A percentile compares a stretch with the other conserved stretches of the same genome.
Evolutionary conservation across 2,329 filamentous ascomycete species (phyloP).

Genomic region (Knoxdaviesia capensis): DNA sequence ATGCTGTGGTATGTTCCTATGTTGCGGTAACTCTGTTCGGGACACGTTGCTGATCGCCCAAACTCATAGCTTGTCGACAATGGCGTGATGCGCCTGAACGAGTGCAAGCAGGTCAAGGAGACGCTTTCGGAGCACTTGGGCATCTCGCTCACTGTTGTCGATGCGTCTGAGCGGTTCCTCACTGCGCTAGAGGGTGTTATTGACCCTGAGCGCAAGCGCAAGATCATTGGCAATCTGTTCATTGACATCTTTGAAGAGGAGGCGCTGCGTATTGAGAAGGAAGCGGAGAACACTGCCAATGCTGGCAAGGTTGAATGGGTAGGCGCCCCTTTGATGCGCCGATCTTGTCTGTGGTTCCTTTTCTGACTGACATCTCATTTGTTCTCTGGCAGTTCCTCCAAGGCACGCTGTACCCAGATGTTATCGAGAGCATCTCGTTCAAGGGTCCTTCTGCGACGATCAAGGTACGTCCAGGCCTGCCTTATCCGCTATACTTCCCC

Average conservation of each 20-base stretch:
- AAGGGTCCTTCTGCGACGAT: constrained; percentile 29
- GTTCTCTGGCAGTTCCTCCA: constrained; percentile 40
- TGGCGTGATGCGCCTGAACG: constrained; percentile 68
- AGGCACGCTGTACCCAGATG: constrained; percentile 48
- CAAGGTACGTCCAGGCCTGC: constrained; percentile 14
- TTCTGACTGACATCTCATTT: too few relatives aligned
- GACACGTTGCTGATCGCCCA: too few relatives aligned
- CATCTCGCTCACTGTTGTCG: constrained; percentile 77
- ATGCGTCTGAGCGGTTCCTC: constrained; percentile 64
- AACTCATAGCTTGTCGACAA: constrained; percentile 48
- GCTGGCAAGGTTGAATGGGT: constrained; percentile 60
- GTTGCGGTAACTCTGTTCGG: too few relatives aligned
- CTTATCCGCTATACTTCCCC: neutral
- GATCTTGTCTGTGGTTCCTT: too few relatives aligned
- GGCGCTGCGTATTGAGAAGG: constrained; percentile 25
- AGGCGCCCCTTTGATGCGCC: too few relatives aligned
- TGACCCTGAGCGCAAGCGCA: constrained; percentile 73
- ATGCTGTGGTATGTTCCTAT: constrained; percentile 32
- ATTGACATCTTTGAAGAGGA: constrained; percentile 59
- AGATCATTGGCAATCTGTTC: constrained; percentile 61
- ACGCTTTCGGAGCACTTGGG: constrained; percentile 61
- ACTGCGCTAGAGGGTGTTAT: constrained; percentile 50
- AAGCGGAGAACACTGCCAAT: constrained; percentile 41
- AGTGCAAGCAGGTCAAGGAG: constrained; percentile 64
- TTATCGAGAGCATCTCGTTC: constrained; percentile 27